Evolutionary conservation across 306 rosid genomes (phyloP).

Genomic region (Abrus pulchellus): DNA sequence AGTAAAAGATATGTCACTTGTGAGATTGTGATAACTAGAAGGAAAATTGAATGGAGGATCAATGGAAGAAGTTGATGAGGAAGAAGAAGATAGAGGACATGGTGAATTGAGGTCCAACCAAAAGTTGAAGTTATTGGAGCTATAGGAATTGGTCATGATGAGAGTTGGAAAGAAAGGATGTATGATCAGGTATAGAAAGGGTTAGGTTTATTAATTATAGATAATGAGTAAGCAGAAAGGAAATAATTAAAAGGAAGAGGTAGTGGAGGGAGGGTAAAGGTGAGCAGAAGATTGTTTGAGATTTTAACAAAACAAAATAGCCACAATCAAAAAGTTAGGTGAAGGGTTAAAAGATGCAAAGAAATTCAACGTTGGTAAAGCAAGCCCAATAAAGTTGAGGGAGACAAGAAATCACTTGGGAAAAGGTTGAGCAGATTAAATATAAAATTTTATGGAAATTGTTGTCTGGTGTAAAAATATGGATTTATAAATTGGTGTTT

Average conservation of each 20-base stretch:
- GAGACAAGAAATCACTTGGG: constrained; percentile 78
- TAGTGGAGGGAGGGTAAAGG: constrained; percentile 43
- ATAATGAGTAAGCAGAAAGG: constrained; percentile 2
- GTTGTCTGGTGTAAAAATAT: constrained; percentile 32
- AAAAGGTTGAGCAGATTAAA: constrained; percentile 26
- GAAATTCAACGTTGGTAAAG: constrained; percentile 67
- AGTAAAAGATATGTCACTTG: constrained; percentile 38
- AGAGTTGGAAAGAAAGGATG: constrained; percentile 33
- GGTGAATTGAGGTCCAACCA: constrained; percentile 68
- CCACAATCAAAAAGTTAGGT: constrained; percentile 49
- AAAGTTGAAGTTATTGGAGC: constrained; percentile 57
- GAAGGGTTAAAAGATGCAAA: constrained; percentile 33
- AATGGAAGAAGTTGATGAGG: constrained; percentile 49
- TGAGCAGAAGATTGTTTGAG: constrained; percentile 49
- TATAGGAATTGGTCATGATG: constrained; percentile 76
- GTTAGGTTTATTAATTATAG: constrained; percentile 56
- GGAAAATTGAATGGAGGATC: constrained; percentile 53
- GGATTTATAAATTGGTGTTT: too few species aligned
- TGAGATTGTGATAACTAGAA: constrained; percentile 34
- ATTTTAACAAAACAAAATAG: constrained; percentile 51
- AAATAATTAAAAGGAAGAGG: constrained; percentile 44
- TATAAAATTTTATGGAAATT: not conserved
- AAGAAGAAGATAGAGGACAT: constrained; percentile 51
- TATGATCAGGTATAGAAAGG: constrained; percentile 42
- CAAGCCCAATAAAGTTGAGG: constrained; percentile 56